These are phyloP conservation scores for Trametes elegans DNA, from an alignment of 768 basidiomycete species.

Conservation along the genomic window DNA sequence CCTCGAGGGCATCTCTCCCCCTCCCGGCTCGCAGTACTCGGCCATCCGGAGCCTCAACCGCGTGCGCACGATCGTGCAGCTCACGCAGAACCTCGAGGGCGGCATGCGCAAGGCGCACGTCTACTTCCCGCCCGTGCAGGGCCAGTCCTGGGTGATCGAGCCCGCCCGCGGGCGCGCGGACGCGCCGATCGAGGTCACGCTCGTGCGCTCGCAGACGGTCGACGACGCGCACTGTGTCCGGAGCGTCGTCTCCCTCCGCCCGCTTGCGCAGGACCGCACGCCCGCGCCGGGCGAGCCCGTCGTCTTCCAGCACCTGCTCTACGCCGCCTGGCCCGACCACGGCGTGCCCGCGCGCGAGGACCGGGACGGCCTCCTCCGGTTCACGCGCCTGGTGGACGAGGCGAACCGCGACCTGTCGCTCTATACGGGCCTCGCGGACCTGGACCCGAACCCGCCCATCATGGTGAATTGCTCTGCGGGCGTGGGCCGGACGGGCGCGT, in stretches of 20 bases:
- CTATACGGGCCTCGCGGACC: constrained; percentile 26
- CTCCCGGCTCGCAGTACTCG: constrained; percentile 17
- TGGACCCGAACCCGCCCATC: constrained; percentile 68
- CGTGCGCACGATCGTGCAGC: constrained; percentile 76
- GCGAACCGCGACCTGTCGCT: constrained; percentile 50
- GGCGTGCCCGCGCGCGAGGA: constrained; percentile 70
- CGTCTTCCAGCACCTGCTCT: constrained; percentile 70
- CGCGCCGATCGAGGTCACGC: constrained; percentile 55
- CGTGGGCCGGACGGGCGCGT: constrained; percentile 83
- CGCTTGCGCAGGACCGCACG: constrained; percentile 29
- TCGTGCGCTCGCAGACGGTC: constrained; percentile 45
- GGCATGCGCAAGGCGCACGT: constrained; percentile 71
- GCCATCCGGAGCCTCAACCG: constrained; percentile 35
- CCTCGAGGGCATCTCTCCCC: constrained; percentile 42
- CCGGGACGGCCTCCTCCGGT: constrained; percentile 55
- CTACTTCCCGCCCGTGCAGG: constrained; percentile 68
- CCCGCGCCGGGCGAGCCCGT: constrained; percentile 35
- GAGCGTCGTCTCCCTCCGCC: constrained; percentile 57
- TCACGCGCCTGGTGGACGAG: constrained; percentile 61
- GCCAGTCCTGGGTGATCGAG: constrained; percentile 43
- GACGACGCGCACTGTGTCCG: constrained; percentile 58
- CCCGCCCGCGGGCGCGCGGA: constrained; percentile 42
- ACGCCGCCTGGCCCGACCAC: constrained; percentile 81
- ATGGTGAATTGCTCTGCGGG: constrained; percentile 87
- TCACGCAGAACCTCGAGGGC: constrained; percentile 70